Evolutionary conservation across 2,329 filamentous ascomycete genomes (phyloP), one percentile per base, ranked within the genome.

Genomic region (Stemphylium lycopersici): DNA sequence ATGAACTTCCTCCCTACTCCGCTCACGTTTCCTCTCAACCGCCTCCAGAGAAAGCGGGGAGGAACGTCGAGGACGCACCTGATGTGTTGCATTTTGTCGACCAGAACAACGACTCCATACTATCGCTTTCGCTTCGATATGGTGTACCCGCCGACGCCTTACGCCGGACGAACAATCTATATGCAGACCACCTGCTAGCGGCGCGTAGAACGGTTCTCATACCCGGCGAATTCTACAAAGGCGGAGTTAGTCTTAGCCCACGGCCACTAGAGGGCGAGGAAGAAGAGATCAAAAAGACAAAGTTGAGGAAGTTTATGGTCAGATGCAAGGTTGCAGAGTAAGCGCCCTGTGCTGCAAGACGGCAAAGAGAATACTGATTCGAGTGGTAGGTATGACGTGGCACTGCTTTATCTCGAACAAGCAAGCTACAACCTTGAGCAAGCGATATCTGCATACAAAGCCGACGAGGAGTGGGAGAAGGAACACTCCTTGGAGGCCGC

Each of bases 301-400:
- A 87, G 68, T 81, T 93, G 31, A 81, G 90, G 37, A 84, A 88
- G 57, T 93, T 88, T 80, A 93, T 93, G 90, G 86, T 91, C 2
- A 81, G 82, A 1, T 90, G 87, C 76, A 93, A 93, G 71, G 88
- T 90, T 24, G 79, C 84, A 20, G 88, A 93, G 79, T 93, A 87
- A 76, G 81, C 78, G 34, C 7, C n/a, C 1, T 13, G 24, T 3
- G 36, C 8, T 15, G 18, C 10, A 13, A 10, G 3, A 6, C 8
- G 13, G n/a, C 20, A 15, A 36, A 37, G 51, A 7, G 18, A 34
- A 59, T 48, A 61, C 76, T 79, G 63, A 79, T 65, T 79, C 63
- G 56, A 65, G 61, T 34, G 62, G 70, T 59, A 84, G 83, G 63
- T 87, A 87, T 62, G 88, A 91, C 69, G 80, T 91, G 45, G 90